phyloP scores from a whole-genome alignment of 176 grass and related monocot genomes.

The Musa schizocarpa region DNA sequence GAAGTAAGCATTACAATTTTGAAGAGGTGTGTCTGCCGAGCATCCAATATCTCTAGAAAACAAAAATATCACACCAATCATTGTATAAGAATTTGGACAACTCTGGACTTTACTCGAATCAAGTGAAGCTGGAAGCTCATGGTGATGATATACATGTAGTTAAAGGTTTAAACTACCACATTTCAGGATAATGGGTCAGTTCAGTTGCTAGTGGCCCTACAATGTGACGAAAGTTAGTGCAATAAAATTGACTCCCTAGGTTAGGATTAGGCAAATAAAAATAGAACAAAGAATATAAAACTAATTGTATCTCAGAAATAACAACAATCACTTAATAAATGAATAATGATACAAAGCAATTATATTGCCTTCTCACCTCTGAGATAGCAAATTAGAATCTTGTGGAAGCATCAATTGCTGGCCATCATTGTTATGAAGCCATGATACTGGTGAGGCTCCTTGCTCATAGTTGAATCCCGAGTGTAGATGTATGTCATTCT shows the following conservation, averaged over 20 bases:
- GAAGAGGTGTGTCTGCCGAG: slow-evolving; percentile 42
- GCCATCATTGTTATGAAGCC: slow-evolving; percentile 34
- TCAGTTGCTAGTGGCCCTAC: no score
- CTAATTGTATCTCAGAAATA: neutral
- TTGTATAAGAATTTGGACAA: neutral
- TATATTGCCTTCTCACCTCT: slow-evolving; percentile 32
- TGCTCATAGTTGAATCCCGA: slow-evolving; percentile 30
- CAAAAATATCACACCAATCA: slow-evolving; percentile 3
- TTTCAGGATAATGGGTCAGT: no score
- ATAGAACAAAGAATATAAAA: neutral
- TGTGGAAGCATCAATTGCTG: slow-evolving; percentile 39
- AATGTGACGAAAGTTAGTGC: no score
- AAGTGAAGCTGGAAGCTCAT: no score
- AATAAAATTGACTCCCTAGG: no score
- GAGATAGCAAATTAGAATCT: slow-evolving; percentile 44
- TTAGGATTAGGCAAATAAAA: no score
- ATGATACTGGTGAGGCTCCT: slow-evolving; percentile 20
- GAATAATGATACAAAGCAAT: neutral
- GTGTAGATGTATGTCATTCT: slow-evolving; percentile 45
- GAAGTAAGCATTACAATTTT: slow-evolving; percentile 46
- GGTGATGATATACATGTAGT: no score
- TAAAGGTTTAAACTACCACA: no score
- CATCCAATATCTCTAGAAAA: slow-evolving; percentile 45
- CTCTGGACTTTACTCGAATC: neutral
- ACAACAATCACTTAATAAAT: neutral